Evolutionary conservation across 225 moss, liverwort and hornwort species (phyloP).

Genomic region (Bryoerythrophyllum caledonicum): DNA sequence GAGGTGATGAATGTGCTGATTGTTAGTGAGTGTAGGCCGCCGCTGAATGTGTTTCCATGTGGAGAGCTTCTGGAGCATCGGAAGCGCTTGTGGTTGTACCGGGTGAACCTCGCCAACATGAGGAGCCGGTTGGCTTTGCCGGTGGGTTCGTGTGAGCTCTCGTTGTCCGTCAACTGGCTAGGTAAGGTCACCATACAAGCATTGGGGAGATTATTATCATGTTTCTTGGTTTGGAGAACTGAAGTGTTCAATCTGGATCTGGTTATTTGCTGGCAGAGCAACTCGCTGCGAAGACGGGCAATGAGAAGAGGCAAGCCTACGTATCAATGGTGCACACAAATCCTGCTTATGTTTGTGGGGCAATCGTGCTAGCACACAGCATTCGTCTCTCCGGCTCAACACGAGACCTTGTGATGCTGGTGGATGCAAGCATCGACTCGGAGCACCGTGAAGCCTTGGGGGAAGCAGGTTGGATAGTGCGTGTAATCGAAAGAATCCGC

Average conservation of each 20-base stretch:
- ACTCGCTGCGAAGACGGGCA: constrained; percentile 30
- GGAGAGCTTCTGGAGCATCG: constrained; percentile 57
- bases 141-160: constrained; percentile 77
- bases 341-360: constrained; percentile 66
- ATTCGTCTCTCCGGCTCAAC: constrained; percentile 65
- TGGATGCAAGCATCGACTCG: constrained; percentile 56
- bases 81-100: constrained; percentile 61
- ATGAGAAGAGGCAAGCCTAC: constrained; percentile 60
- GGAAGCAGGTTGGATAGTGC: constrained; percentile 70
- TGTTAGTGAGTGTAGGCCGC: constrained; percentile 64
- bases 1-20: constrained; percentile 50
- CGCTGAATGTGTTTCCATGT: constrained; percentile 66
- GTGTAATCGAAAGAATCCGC: constrained; percentile 65
- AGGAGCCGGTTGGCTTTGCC: constrained; percentile 57
- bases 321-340: constrained; percentile 79
- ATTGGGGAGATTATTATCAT: too few species aligned
- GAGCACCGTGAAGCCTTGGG: constrained; percentile 46
- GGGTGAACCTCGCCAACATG: constrained; percentile 50
- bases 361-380: constrained; percentile 72
- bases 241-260: too few species aligned
- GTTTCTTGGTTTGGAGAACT: too few species aligned
- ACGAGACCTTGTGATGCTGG: constrained; percentile 66
- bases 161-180: constrained; percentile 43
- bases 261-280: constrained; percentile 31
- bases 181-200: constrained; percentile 21